Conservation (phyloP, 371 early-diverging fungal species). For the Mucor plumbeus region DNA sequence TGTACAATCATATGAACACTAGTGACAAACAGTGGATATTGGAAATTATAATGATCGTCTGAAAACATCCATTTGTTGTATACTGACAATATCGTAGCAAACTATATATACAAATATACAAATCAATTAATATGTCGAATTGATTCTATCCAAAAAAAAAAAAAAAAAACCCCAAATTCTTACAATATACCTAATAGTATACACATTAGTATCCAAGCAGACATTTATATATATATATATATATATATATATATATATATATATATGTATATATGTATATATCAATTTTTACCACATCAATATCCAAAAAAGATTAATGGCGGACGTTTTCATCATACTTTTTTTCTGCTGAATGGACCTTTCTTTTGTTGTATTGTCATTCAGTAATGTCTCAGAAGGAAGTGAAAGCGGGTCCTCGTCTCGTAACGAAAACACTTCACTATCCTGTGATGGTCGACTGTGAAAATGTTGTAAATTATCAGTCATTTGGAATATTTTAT, state of each 20-base stretch:
- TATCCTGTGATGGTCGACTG: conserved; percentile 26
- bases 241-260: no score
- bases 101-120: conserved; percentile 27
- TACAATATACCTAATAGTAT: conserved; percentile 39
- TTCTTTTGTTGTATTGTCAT: conserved; percentile 16
- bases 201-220: neutral
- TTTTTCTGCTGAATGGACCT: conserved; percentile 25
- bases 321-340: conserved; percentile 35
- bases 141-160: neutral
- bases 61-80: conserved; percentile 94
- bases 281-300: conserved; percentile 41
- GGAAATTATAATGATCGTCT: conserved; percentile 72
- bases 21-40: conserved; percentile 82
- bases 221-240: no score
- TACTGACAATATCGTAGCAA: conserved; percentile 74
- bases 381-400: conserved; percentile 30
- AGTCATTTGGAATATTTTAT: neutral
- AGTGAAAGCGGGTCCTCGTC: conserved; percentile 32
- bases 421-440: conserved; percentile 26
- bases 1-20: conserved; percentile 78
- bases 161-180: no score
- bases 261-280: no score
- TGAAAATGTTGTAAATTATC: neutral
- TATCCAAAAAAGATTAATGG: conserved; percentile 53
- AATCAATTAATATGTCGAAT: neutral